Conservation (phyloP, 306 rosid genomes). For the Medicago arabica region DNA sequence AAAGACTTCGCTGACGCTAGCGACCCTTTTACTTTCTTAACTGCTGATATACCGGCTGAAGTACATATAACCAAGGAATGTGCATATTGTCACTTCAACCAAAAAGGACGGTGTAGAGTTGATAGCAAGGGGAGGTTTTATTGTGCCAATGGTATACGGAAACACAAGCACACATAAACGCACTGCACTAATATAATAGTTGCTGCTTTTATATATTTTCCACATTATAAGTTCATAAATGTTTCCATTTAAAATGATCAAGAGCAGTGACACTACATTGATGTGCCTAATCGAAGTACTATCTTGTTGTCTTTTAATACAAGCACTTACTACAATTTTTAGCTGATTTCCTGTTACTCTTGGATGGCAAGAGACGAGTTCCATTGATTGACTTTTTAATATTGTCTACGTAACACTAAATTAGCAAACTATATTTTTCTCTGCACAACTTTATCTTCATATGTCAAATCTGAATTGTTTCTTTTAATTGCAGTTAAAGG, state of each 20-base stretch:
- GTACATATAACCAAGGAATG: neutral
- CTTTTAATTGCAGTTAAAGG: neutral
- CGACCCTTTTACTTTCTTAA: slow-evolving; percentile 28
- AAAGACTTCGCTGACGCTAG: slow-evolving; percentile 21
- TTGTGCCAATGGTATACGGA: slow-evolving; percentile 40
- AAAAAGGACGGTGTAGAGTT: slow-evolving; percentile 34
- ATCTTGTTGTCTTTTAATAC: neutral
- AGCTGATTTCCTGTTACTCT: neutral
- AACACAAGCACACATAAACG: slow-evolving; percentile 14
- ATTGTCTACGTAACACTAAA: slow-evolving; percentile 6
- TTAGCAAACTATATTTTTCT: slow-evolving; percentile 3
- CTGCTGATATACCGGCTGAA: neutral
- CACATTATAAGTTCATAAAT: neutral
- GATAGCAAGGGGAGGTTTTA: neutral
- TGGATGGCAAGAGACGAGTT: slow-evolving; percentile 8
- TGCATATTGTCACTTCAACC: slow-evolving; percentile 13
- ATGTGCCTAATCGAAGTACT: neutral
- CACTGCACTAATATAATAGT: neutral
- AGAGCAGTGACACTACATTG: neutral
- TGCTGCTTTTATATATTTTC: slow-evolving; percentile 15
- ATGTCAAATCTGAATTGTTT: slow-evolving; percentile 20
- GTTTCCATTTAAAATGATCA: neutral
- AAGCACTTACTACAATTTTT: neutral
- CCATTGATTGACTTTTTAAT: slow-evolving; percentile 4
- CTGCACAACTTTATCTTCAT: slow-evolving; percentile 18